Conservation (phyloP, 2,329 filamentous ascomycete species). For the Chrysoporthe deuterocubensis region DNA sequence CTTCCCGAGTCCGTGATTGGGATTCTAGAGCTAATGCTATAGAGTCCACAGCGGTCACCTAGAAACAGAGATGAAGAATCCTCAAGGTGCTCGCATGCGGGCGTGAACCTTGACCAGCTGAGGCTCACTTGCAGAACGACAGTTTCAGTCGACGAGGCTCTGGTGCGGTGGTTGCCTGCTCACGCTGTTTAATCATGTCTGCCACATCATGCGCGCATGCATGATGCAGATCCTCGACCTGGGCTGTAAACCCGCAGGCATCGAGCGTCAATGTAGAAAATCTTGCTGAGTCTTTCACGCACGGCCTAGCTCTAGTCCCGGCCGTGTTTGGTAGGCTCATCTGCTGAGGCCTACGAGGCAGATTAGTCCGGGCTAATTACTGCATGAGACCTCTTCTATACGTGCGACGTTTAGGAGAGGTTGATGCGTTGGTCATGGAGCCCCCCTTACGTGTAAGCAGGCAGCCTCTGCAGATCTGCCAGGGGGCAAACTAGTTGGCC, state of each 20-base stretch:
- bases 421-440: too few species aligned
- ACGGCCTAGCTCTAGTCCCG: too few species aligned
- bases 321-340: too few species aligned
- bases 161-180: background rate
- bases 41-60: background rate
- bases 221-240: background rate
- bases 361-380: too few species aligned
- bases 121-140: background rate
- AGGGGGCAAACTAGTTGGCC: background rate
- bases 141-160: conserved; percentile 4
- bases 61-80: background rate
- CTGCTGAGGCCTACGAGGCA: too few species aligned
- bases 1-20: background rate
- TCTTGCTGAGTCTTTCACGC: too few species aligned
- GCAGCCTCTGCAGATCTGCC: background rate
- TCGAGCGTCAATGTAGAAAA: background rate
- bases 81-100: background rate
- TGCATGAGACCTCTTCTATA: too few species aligned
- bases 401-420: too few species aligned
- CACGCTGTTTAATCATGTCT: background rate
- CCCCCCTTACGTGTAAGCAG: background rate
- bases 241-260: background rate
- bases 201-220: background rate
- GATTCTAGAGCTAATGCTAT: background rate
- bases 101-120: background rate